These are phyloP conservation scores for Microthlaspi erraticum DNA, from an alignment of 345 rosid species.

Conservation along the genomic window DNA sequence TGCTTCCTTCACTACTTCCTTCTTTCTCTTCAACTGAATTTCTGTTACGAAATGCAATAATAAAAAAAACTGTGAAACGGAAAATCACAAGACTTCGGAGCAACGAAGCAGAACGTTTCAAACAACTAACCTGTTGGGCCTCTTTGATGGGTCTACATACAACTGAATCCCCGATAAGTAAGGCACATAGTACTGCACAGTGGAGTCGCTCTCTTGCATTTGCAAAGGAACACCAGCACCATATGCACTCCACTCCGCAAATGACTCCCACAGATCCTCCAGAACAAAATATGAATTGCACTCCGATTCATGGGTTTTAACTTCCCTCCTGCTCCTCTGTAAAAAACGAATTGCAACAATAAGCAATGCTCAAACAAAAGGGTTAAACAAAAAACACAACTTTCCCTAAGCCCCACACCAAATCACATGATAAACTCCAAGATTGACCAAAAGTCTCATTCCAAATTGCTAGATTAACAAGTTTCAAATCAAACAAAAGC, in stretches of 20 bases:
- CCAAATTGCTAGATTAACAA: neutral
- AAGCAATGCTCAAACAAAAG: neutral
- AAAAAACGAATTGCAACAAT: slow-evolving; percentile 23
- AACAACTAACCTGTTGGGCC: slow-evolving; percentile 60
- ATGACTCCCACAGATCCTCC: slow-evolving; percentile 86
- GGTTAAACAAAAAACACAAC: neutral
- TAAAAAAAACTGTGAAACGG: neutral
- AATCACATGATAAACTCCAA: slow-evolving; percentile 1
- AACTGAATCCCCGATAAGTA: slow-evolving; percentile 91
- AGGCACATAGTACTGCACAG: slow-evolving; percentile 89
- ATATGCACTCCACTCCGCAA: slow-evolving; percentile 90
- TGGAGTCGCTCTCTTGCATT: slow-evolving; percentile 72
- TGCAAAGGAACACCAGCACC: slow-evolving; percentile 89
- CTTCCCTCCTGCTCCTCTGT: slow-evolving; percentile 55
- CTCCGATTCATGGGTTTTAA: slow-evolving; percentile 45
- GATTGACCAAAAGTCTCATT: slow-evolving; percentile 17
- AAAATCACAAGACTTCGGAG: neutral
- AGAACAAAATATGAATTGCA: slow-evolving; percentile 58
- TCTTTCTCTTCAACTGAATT: slow-evolving; percentile 70
- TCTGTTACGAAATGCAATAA: slow-evolving; percentile 46
- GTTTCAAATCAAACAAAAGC: too few species aligned
- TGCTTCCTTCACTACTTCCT: slow-evolving; percentile 72
- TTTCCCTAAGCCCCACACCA: neutral
- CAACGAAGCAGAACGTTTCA: neutral
- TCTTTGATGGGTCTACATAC: slow-evolving; percentile 61